Conservation (phyloP, 2,329 filamentous ascomycete species). For the Venturia aucupariae region DNA sequence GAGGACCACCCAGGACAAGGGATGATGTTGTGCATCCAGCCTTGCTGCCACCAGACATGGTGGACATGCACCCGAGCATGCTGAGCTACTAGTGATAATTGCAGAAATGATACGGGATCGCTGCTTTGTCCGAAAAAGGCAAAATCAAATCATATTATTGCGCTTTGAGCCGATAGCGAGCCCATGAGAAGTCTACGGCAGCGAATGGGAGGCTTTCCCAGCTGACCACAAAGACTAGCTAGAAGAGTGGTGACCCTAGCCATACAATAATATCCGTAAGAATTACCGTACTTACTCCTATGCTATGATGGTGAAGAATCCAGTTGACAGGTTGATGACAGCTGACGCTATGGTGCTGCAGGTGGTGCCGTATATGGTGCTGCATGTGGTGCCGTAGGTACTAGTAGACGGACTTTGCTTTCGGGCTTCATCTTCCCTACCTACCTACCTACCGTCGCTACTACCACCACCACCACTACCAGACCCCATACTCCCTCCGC, state of each 20-base stretch:
- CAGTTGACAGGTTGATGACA: neutral
- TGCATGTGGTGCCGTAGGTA: no score
- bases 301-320: no score
- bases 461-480: neutral
- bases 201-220: neutral
- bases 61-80: neutral
- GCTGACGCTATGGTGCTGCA: neutral
- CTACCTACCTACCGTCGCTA: no score
- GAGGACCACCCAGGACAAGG: no score
- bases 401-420: no score
- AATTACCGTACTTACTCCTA: no score
- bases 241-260: no score
- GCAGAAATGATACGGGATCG: neutral
- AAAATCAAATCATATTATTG: neutral
- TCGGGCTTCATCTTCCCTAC: no score
- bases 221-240: no score
- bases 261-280: no score
- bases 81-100: neutral
- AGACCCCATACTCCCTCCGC: no score
- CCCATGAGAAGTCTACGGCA: neutral
- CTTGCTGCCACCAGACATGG: neutral
- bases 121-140: neutral
- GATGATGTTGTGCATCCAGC: neutral
- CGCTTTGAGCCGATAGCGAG: conserved; percentile 1
- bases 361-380: neutral